A percentile compares a stretch with the other conserved stretches of the same genome.
Evolutionary conservation across 768 basidiomycete genomes (phyloP).

Genomic region (Mycena crocata): DNA sequence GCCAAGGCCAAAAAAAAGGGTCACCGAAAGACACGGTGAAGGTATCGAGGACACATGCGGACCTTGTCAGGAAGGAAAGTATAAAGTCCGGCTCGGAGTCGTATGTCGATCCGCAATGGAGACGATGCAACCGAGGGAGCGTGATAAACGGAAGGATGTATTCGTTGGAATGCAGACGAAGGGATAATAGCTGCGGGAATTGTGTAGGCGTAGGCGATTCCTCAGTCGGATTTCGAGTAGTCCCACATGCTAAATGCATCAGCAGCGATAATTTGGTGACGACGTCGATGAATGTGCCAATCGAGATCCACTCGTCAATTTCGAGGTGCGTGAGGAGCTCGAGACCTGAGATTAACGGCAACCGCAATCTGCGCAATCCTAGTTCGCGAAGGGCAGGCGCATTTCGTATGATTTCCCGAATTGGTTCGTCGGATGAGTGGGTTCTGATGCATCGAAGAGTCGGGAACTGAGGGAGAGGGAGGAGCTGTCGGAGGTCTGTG

Average conservation of each 20-base stretch:
- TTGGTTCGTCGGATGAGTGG: background rate
- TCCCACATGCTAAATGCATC: background rate
- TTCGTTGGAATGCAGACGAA: too few species aligned
- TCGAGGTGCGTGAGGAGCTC: background rate
- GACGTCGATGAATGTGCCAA: background rate
- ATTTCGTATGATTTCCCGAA: background rate
- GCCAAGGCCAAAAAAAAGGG: too few species aligned
- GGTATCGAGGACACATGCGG: too few species aligned
- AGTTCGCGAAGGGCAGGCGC: conserved; percentile 1
- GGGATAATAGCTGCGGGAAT: too few species aligned
- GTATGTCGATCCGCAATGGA: too few species aligned
- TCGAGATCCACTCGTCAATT: background rate
- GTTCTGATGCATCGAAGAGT: conserved; percentile 2
- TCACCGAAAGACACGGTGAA: too few species aligned
- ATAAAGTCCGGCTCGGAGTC: too few species aligned
- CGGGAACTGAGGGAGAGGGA: background rate
- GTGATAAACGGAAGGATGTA: too few species aligned
- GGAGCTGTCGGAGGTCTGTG: background rate
- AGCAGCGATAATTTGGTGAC: background rate
- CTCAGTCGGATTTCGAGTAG: too few species aligned
- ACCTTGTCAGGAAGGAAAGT: too few species aligned
- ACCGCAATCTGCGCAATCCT: background rate
- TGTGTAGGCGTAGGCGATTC: too few species aligned
- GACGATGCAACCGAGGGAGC: too few species aligned
- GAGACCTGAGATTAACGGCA: background rate